Conservation (phyloP, 257 asterid species). For the Paraleonurus japonicus region DNA sequence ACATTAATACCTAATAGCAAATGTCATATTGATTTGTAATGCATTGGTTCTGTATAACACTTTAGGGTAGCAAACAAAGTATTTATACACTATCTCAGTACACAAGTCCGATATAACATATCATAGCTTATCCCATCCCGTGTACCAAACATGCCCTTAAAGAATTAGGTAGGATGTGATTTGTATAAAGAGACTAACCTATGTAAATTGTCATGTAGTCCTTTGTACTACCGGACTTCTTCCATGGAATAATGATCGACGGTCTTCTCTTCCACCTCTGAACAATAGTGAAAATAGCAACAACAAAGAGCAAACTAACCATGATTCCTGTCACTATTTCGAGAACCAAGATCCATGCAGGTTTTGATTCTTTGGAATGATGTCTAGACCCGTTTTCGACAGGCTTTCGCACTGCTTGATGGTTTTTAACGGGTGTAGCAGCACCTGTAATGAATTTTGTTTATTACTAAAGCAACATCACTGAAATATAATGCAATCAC, state of each 20-base stretch:
- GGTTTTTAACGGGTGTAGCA: constrained; percentile 42
- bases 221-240: constrained; percentile 69
- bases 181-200: constrained; percentile 46
- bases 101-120: background rate
- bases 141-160: background rate
- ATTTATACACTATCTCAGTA: background rate
- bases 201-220: constrained; percentile 60
- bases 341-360: constrained; percentile 77
- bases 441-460: constrained; percentile 36
- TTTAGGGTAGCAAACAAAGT: too few species aligned
- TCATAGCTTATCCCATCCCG: background rate
- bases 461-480: background rate
- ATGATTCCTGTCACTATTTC: constrained; percentile 73
- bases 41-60: background rate
- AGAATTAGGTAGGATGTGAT: background rate
- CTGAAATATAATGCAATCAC: background rate
- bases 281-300: constrained; percentile 55
- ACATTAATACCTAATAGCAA: background rate
- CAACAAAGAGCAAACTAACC: constrained; percentile 60
- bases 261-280: constrained; percentile 69
- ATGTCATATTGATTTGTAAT: background rate
- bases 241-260: constrained; percentile 82
- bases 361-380: constrained; percentile 52
- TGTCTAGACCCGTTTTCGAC: constrained; percentile 42
- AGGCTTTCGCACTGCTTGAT: constrained; percentile 43